Base-by-base conservation (phyloP, 2,329 filamentous ascomycete species). In the Monilinia polystroma region DNA sequence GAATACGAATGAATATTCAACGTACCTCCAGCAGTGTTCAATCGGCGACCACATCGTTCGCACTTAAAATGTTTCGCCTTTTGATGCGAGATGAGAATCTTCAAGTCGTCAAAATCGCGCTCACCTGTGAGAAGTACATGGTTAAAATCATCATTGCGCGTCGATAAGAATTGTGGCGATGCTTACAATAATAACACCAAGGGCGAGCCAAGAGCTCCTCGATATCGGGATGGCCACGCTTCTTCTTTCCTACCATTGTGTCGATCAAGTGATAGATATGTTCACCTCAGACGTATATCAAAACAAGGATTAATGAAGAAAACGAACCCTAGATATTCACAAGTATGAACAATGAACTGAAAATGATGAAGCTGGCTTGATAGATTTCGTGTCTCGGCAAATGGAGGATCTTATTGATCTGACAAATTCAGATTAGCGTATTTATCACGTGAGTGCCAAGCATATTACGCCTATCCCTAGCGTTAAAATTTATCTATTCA, bases 1-100 rank as follows among this genome's bases (percentile, higher is more conserved):
- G 35, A 11, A 7, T 11, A 5, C 14, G 12, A 29, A n/a, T 43
- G 26, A 8, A 51, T n/a, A 55, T 66, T 70, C 55, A 29, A 77
- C 85, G 76, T 79, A 96, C 93, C 95, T 85, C 95, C 95, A 53
- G 93, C 93, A 1, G 95, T 99, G 77, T 97, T 97, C 66, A 99
- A 81, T 72, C 93, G 85, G 71, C 95, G 87, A 64, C 89, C 89
- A 78, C 95, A 99, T 81, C 90, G 83, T 74, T 97, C 92, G 80
- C 95, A 99, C 80, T 97, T 97, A 84, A 97, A 98, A 79, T 99
- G 95, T 80, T 98, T 98, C n/a, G 94, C 93, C 78, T 97, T 98
- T 77, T 98, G 95, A 79, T 99, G 95, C 67, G 91, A 93, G 73
- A 97, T 96, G 71, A 99, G 87, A 73, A 98, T 93, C 82, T 97